Evolutionary conservation across 2,329 filamentous ascomycete species (phyloP).

Genomic region (Fusarium decemcellulare): DNA sequence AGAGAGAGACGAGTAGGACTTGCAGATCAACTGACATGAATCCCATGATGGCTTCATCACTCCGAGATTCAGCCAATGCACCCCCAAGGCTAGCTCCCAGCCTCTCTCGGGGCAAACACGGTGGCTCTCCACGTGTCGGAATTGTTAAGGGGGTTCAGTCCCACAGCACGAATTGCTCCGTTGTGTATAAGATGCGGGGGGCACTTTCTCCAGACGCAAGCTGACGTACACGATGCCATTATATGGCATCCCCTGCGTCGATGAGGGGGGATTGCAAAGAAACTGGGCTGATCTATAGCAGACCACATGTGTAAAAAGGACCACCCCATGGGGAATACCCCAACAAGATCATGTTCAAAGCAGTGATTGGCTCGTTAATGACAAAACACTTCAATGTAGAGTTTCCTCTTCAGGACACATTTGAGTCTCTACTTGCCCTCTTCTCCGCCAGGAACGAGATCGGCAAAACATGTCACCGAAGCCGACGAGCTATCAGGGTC

Average conservation of each 20-base stretch:
- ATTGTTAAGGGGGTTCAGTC: background rate
- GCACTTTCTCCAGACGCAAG: background rate
- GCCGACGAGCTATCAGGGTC: constrained; percentile 22
- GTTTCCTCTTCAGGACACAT: background rate
- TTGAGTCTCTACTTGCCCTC: background rate
- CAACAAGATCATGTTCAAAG: background rate
- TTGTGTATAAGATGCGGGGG: background rate
- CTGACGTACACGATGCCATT: background rate
- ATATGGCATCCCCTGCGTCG: constrained; percentile 5
- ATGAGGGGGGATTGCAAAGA: background rate
- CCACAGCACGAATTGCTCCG: background rate
- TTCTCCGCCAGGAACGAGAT: too few species aligned
- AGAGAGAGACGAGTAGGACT: too few species aligned
- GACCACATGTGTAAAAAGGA: background rate
- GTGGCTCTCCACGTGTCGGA: background rate
- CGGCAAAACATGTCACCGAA: constrained; percentile 11
- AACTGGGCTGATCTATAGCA: background rate
- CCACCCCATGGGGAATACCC: constrained; percentile 1
- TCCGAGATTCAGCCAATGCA: too few species aligned
- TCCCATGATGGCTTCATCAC: background rate
- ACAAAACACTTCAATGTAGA: background rate
- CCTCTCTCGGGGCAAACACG: background rate
- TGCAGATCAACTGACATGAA: background rate
- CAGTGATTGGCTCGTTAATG: too few species aligned
- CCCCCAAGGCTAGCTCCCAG: too few species aligned